Base-by-base conservation (phyloP, 768 basidiomycete species). In the Podaxis sp. region DNA sequence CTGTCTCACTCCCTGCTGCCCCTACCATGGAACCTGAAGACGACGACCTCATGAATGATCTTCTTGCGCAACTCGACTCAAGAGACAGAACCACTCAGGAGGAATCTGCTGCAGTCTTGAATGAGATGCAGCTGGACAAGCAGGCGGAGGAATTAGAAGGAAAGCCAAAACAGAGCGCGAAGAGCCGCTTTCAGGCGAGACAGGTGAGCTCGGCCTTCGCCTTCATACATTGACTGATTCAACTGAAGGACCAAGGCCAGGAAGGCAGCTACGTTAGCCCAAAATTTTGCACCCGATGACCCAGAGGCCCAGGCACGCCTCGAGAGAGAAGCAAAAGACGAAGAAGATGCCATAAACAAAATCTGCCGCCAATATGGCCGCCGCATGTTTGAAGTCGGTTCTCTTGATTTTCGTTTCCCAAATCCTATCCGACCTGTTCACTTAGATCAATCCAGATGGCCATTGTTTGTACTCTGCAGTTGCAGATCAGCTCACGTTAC, bases 391-490 rank as follows among this genome's bases (percentile, higher is more conserved):
- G 85, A 94, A 80, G 91, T 87, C 61, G 59, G 77, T 67, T 51
- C 53, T 36, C 24, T 19, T 25, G 22, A n/a, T 41, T 24, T 29
- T 54, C 47, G 54, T 59, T 62, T 50, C 55, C 9, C 3, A 4
- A n/a, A 36, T 19, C 15, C 22, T n/a, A 7, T 6, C 43, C 51
- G 3, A 56, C 46, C 51, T 50, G 25, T 38, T 38, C 40, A 40
- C 47, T n/a, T 65, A 97, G 94, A 89, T 98, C 67, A 87, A 88
- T 63, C 94, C 96, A 17, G 96, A 98, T 68, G 96, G 96, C 0
- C 96, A 98, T 68, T 98, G 96, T 76, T 86, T 98, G 33, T 99
- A 90, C 77, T 91, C 94, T 52, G 93, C 96, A 9, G 79, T 98
- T 25, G 96, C 93, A 25, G 94, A 98, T 74, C 96, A 99, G 72